Base-by-base conservation (phyloP, 257 asterid species). In the Osmanthus fragrans region DNA sequence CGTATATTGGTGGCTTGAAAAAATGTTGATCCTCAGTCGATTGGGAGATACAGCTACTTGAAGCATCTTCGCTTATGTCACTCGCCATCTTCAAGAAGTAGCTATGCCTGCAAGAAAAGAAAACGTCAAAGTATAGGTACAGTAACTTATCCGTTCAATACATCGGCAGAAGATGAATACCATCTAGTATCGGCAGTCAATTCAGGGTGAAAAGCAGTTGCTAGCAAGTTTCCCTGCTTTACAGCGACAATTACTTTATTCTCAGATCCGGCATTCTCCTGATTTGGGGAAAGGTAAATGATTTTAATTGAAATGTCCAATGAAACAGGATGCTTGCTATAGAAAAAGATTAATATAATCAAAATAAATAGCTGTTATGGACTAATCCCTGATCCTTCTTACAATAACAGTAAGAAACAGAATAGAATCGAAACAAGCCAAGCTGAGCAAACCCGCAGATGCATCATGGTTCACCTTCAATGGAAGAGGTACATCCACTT, bases 151-250 rank as follows among this genome's bases (percentile, higher is more conserved):
- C 33, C 13, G 18, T 63, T 63, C 27, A 30, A 39, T 70, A 69
- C 16, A 65, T 11, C 40, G 29, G 70, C n/a, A 63, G 11, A 54
- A 67, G 45, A 79, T 19, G 78, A 81, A n/a, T 76, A 92, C 99
- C 99, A 94, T 81, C 99, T 87, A 47, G 88, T 85, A 73, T 96
- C 98, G 39, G 97, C 93, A 70, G 99, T 96, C 83, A 96, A 79
- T 85, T 96, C 99, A n/a, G 99, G 99, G 83, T 96, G 99, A 77
- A 96, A 96, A 60, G 99, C 99, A 75, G 99, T 96, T 79, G 99
- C 99, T 70, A 96, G 90, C 86, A 96, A 78, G 82, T 92, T 92
- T 47, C 98, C 99, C 85, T 96, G 99, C 87, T 90, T 93, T 82
- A 96, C 97, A n/a, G 99, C 99, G 72, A 96, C 96, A 32, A 96